Percentiles rank a stretch among this genome's conserved stretches.
Evolutionary conservation across 2,329 filamentous ascomycete species (phyloP).

Genomic region (Nigrospora oryzae): DNA sequence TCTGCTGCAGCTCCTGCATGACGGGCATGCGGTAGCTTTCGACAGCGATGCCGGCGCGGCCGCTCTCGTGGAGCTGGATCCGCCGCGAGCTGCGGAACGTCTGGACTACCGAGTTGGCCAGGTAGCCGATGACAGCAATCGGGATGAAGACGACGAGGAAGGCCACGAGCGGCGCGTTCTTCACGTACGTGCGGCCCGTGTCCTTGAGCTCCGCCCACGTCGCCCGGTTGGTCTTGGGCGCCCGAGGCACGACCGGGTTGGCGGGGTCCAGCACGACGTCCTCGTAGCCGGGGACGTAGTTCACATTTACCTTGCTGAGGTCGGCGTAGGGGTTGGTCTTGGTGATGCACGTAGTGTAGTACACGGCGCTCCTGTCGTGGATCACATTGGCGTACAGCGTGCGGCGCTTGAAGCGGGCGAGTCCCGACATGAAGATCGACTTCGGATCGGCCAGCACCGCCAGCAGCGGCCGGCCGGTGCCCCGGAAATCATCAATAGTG

Average conservation of each 20-base stretch:
- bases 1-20: constrained; percentile 64
- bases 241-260: constrained; percentile 47
- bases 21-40: constrained; percentile 68
- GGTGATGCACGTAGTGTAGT: constrained; percentile 75
- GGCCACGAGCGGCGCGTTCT: constrained; percentile 53
- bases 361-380: constrained; percentile 75
- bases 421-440: constrained; percentile 76
- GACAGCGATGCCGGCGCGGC: constrained; percentile 58
- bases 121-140: constrained; percentile 60
- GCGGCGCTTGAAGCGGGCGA: constrained; percentile 67
- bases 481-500: constrained; percentile 74
- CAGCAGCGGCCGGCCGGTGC: constrained; percentile 73
- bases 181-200: constrained; percentile 26
- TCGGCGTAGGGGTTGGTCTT: constrained; percentile 71
- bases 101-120: constrained; percentile 71
- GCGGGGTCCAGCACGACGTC: constrained; percentile 65
- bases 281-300: constrained; percentile 66
- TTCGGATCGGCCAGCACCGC: constrained; percentile 73
- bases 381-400: constrained; percentile 79
- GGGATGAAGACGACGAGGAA: constrained; percentile 65
- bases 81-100: constrained; percentile 65
- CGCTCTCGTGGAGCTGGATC: constrained; percentile 67
- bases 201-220: constrained; percentile 23
- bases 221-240: constrained; percentile 14
- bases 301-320: constrained; percentile 57